Base-by-base conservation (phyloP, 768 basidiomycete genomes). In the Tylopilus felleus region DNA sequence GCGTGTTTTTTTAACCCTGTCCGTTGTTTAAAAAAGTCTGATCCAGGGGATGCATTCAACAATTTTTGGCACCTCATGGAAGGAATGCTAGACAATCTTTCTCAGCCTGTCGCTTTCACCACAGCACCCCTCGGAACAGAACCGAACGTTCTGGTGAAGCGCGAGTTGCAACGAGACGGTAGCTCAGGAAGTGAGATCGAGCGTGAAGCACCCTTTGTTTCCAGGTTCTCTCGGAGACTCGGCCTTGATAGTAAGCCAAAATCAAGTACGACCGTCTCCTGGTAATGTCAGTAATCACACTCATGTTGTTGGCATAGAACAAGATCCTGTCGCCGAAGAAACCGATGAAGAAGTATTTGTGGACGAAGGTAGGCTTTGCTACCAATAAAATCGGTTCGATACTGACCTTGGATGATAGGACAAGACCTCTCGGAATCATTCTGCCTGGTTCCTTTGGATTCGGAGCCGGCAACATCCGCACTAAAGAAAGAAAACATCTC, bases 21-120 rank as follows among this genome's bases (percentile, higher is more conserved):
- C 40, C 42, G 22, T 33, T 33, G 29, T 40, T 44, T 50, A 16
- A 39, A 51, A 51, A 56, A 88, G 87, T 85, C 85, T 55, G 91
- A 93, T 63, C 85, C 90, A 3, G 83, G 86, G 5, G 91, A 93
- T 63, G 85, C 89, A 5, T 93, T 93, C 74, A 90, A 91, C 64
- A 81, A 90, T 61, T 93, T 93, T 64, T 93, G 91, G 91, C 84
- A 80, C 60, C 88, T 88, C 46, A 86, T 92, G 76, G 89, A 93
- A 69, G 88, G 85, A 38, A 86, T 91, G 82, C 70, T 93, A 43
- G 89, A 93, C 61, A 87, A 90, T 61, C 77, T 93, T n/a, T 86
- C 88, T 5, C 88, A 90, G 61, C 80, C 81, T 0, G 75, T 83
- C 23, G 91, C 91, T 16, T 93, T 93, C 64, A 83, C 90, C 5